phyloP scores from a whole-genome alignment of 768 basidiomycete genomes.

The Tricholoma saponaceum region DNA sequence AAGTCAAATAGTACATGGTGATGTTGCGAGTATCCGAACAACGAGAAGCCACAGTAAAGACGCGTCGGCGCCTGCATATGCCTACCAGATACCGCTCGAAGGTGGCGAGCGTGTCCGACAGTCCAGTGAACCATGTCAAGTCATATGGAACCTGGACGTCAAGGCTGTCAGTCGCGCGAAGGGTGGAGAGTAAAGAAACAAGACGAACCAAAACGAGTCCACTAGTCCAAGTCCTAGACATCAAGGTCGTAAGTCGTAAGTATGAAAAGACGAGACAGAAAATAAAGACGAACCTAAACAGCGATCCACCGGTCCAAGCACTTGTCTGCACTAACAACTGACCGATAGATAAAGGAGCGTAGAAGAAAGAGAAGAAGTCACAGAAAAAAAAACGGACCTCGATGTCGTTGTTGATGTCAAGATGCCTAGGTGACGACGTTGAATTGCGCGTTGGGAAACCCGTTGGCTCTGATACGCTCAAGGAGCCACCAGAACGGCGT shows the following conservation, averaged over 20 bases:
- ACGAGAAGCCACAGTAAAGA: too few species aligned
- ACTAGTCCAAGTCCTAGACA: not conserved
- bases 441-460: conserved; percentile 3
- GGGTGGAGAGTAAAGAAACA: not conserved
- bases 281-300: not conserved
- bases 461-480: conserved; percentile 12
- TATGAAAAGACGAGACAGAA: not conserved
- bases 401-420: not conserved
- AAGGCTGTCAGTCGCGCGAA: not conserved
- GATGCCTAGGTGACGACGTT: not conserved
- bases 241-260: not conserved
- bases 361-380: not conserved
- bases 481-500: conserved; percentile 27
- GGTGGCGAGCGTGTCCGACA: not conserved
- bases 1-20: too few species aligned
- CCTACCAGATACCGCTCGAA: not conserved
- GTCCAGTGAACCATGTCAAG: not conserved
- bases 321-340: not conserved
- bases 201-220: not conserved
- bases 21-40: too few species aligned
- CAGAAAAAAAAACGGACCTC: not conserved
- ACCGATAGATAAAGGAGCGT: not conserved
- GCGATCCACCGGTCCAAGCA: not conserved
- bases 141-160: not conserved
- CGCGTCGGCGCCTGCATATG: not conserved